phyloP scores from a whole-genome alignment of 495 filamentous ascomycete species.

The Trichoderma erinaceum region DNA sequence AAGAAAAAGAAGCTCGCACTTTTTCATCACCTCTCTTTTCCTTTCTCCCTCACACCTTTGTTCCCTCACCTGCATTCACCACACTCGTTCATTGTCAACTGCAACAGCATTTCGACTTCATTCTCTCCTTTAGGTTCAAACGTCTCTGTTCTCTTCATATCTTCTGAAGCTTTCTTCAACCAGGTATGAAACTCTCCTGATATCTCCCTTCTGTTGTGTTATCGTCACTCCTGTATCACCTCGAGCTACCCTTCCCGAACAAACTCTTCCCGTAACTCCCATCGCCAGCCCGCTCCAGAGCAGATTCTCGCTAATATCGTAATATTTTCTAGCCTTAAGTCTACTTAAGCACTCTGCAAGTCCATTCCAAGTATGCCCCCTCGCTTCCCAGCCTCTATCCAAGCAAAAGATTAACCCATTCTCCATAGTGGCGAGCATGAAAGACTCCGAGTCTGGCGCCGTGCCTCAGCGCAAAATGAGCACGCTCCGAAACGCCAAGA shows the following conservation, averaged over 20 bases:
- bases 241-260: constrained; percentile 2
- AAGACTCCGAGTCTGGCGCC: not conserved
- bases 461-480: not conserved
- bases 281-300: not conserved
- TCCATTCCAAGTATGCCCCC: not conserved
- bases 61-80: not conserved
- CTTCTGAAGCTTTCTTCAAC: not conserved
- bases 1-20: not conserved
- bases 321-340: not conserved
- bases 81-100: constrained; percentile 9
- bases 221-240: constrained; percentile 13
- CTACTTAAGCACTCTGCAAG: not conserved
- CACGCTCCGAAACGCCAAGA: not conserved
- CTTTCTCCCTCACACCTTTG: not conserved
- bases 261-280: not conserved
- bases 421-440: not conserved
- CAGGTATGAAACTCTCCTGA: not conserved
- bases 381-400: not conserved
- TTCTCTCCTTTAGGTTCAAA: not conserved
- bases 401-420: not conserved
- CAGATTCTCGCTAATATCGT: not conserved
- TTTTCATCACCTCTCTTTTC: not conserved
- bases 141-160: not conserved
- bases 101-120: not conserved
- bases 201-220: not conserved